Evolutionary conservation across 495 filamentous ascomycete species (phyloP).

Genomic region (Saxophila tyrrhenica): DNA sequence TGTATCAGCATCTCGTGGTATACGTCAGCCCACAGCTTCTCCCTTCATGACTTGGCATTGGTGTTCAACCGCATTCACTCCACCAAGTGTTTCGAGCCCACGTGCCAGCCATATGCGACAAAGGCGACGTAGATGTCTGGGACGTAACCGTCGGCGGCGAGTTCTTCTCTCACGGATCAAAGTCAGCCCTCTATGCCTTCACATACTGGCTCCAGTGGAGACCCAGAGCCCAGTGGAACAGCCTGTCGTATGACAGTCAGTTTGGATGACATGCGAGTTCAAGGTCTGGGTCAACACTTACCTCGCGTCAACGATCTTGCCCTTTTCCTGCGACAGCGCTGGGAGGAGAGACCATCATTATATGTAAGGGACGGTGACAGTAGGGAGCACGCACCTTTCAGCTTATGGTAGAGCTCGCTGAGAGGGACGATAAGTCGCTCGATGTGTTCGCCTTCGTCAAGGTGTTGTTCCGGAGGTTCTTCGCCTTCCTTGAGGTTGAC

Average conservation of each 20-base stretch:
- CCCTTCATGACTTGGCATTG: not conserved
- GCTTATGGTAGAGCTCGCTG: constrained; percentile 37
- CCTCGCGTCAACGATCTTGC: constrained; percentile 20
- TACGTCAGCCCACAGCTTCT: not conserved
- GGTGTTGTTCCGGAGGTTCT: constrained; percentile 28
- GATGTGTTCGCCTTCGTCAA: constrained; percentile 33
- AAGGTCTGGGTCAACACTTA: constrained; percentile 1
- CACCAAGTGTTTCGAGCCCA: constrained; percentile 6
- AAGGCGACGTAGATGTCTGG: constrained; percentile 19
- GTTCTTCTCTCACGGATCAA: constrained; percentile 2
- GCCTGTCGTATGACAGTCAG: not conserved
- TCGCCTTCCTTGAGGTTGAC: constrained; percentile 29
- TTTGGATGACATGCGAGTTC: not conserved
- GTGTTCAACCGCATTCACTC: not conserved
- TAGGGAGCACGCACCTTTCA: constrained; percentile 22
- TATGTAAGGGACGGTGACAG: not conserved
- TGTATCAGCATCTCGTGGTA: not conserved
- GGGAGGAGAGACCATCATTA: constrained; percentile 2
- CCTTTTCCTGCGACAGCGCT: constrained; percentile 18
- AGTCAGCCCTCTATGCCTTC: constrained; percentile 13
- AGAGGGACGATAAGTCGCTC: constrained; percentile 30
- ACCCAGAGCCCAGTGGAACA: constrained; percentile 20
- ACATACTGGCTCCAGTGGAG: constrained; percentile 18
- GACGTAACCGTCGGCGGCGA: constrained; percentile 13
- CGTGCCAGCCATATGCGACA: constrained; percentile 17